These are phyloP conservation scores for Starmerella gropengiesseri DNA, from an alignment of 805 yeast genomes.

Conservation along the genomic window DNA sequence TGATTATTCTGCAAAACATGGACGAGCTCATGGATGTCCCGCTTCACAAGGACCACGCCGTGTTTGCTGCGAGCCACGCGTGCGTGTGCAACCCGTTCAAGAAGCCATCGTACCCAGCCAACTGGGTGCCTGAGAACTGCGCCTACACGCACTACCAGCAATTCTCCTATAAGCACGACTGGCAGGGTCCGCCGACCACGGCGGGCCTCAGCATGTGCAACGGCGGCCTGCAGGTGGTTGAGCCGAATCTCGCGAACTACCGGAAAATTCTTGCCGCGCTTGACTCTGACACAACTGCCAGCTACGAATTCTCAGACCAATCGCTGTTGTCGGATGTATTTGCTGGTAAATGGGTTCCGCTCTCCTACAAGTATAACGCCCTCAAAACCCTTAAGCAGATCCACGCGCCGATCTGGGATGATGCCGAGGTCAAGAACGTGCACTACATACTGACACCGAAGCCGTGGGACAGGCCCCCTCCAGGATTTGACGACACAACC, in stretches of 20 bases:
- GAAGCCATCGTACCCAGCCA: conserved; percentile 42
- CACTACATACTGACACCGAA: conserved; percentile 50
- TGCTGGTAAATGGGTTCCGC: conserved; percentile 39
- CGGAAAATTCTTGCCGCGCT: conserved; percentile 36
- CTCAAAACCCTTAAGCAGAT: conserved; percentile 40
- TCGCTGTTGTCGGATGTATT: conserved; percentile 46
- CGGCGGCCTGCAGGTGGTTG: conserved; percentile 47
- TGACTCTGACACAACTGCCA: conserved; percentile 31
- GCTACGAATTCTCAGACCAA: conserved; percentile 50
- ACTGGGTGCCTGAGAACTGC: conserved; percentile 45
- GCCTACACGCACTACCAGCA: conserved; percentile 36
- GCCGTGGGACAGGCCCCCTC: conserved; percentile 41
- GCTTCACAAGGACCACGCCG: conserved; percentile 29
- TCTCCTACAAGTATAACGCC: conserved; percentile 45
- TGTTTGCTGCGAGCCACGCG: conserved; percentile 50
- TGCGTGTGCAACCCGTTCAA: conserved; percentile 52
- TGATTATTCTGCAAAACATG: conserved; percentile 47
- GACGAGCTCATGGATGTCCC: conserved; percentile 46
- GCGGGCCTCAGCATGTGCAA: conserved; percentile 42
- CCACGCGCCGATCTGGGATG: conserved; percentile 41
- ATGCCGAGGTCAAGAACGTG: conserved; percentile 41
- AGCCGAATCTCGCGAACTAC: conserved; percentile 34
- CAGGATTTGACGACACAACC: conserved; percentile 33
- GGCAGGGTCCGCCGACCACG: conserved; percentile 35
- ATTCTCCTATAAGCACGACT: conserved; percentile 20